A percentile compares a stretch with the other conserved stretches of the same genome.
Evolutionary conservation across 257 asterid species (phyloP).

Genomic region (Parsonsia alboflavescens): DNA sequence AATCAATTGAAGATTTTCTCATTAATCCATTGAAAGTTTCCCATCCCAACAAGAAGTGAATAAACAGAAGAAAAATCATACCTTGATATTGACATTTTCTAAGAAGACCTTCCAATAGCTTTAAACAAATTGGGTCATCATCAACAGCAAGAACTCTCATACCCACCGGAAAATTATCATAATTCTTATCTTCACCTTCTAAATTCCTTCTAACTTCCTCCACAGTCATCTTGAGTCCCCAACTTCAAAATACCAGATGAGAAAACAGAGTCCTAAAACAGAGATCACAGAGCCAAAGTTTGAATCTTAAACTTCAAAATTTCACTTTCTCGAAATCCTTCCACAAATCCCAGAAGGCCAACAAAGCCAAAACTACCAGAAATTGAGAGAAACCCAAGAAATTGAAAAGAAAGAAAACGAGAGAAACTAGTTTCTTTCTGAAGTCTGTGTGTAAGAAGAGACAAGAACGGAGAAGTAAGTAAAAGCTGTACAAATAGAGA

Average conservation of each 20-base stretch:
- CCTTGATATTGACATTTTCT: conserved; percentile 78
- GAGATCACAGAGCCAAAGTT: conserved; percentile 22
- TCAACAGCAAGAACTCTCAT: conserved; percentile 94
- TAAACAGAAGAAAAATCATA: conserved; percentile 17
- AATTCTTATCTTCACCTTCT: conserved; percentile 31
- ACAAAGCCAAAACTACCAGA: conserved; percentile 15
- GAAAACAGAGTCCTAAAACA: conserved; percentile 12
- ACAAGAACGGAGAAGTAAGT: conserved; percentile 15
- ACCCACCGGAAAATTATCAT: conserved; percentile 65
- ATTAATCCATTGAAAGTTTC: neutral
- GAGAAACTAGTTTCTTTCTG: neutral
- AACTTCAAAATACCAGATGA: conserved; percentile 22
- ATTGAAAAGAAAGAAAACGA: neutral
- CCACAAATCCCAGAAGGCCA: conserved; percentile 31
- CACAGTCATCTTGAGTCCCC: conserved; percentile 45
- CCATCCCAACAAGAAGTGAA: neutral
- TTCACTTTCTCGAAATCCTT: conserved; percentile 23
- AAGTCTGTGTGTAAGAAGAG: conserved; percentile 13
- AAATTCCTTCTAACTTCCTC: conserved; percentile 40
- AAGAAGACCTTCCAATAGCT: conserved; percentile 60
- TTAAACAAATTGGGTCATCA: conserved; percentile 72
- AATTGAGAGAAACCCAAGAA: conserved; percentile 13
- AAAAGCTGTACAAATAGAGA: conserved; percentile 36
- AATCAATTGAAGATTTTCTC: neutral
- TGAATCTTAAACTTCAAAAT: conserved; percentile 22